Percentiles rank a stretch among this genome's conserved stretches.
These are phyloP conservation scores for Tulasnella sp. DNA, from an alignment of 768 basidiomycete genomes.

Conservation along the genomic window DNA sequence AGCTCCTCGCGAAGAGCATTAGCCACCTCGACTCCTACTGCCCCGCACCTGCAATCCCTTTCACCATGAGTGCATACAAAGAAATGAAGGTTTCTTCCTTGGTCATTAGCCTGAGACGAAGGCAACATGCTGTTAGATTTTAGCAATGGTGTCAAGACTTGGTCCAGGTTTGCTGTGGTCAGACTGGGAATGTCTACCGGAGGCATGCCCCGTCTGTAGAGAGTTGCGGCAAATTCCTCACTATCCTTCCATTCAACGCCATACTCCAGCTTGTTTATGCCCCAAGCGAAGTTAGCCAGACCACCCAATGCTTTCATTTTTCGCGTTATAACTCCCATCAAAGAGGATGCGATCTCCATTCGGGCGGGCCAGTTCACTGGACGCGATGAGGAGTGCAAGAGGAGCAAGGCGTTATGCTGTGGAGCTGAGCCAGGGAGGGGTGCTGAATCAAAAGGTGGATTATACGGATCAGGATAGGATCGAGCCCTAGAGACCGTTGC, in stretches of 20 bases:
- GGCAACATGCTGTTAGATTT: background rate
- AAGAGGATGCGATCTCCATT: slow-evolving; percentile 17
- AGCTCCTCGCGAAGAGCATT: slow-evolving; percentile 13
- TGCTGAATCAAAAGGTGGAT: no score
- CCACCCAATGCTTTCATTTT: background rate
- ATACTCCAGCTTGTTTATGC: no score
- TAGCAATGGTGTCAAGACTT: background rate
- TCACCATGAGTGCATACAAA: slow-evolving; percentile 23
- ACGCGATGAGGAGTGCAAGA: slow-evolving; percentile 18
- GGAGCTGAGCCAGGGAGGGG: slow-evolving; percentile 9
- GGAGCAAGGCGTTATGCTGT: slow-evolving; percentile 15
- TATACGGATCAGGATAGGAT: no score
- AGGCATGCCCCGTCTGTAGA: slow-evolving; percentile 17
- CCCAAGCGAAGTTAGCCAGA: slow-evolving; percentile 1
- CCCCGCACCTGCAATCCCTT: slow-evolving; percentile 23
- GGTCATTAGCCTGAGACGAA: background rate
- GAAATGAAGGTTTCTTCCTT: slow-evolving; percentile 16
- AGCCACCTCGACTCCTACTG: slow-evolving; percentile 21
- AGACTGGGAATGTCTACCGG: slow-evolving; percentile 4
- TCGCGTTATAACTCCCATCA: slow-evolving; percentile 14
- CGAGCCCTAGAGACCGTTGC: no score
- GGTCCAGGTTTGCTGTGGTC: slow-evolving; percentile 11
- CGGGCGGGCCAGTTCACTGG: slow-evolving; percentile 18
- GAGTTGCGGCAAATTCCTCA: slow-evolving; percentile 17
- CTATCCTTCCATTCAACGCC: no score